Percentiles rank a stretch among this genome's conserved stretches.
phyloP scores from a whole-genome alignment of 1,284 basidiomycete species.

The Clitocybe nebularis region DNA sequence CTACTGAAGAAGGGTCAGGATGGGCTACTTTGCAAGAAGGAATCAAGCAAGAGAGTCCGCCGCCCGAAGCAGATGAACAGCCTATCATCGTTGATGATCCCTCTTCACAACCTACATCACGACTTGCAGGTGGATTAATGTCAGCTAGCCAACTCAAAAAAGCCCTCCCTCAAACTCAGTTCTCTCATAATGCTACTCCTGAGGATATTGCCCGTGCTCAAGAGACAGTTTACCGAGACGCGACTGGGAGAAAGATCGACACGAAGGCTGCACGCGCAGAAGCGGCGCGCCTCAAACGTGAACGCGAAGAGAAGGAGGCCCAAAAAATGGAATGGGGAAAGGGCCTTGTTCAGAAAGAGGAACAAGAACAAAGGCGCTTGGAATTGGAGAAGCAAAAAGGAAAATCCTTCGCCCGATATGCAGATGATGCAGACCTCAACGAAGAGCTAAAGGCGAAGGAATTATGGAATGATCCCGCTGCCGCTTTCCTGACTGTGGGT shows the following conservation, averaged over 20 bases:
- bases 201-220: constrained; percentile 65
- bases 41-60: constrained; percentile 44
- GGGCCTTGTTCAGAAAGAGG: constrained; percentile 84
- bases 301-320: constrained; percentile 79
- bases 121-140: constrained; percentile 77
- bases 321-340: constrained; percentile 97
- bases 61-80: constrained; percentile 63
- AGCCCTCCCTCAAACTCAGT: constrained; percentile 42
- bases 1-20: constrained; percentile 49
- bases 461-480: constrained; percentile 94
- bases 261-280: constrained; percentile 81
- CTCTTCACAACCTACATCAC: constrained; percentile 35
- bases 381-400: constrained; percentile 68
- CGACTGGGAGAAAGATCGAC: constrained; percentile 85
- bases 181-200: constrained; percentile 38
- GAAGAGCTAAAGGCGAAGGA: constrained; percentile 75
- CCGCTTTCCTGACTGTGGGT: constrained; percentile 84
- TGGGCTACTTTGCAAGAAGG: constrained; percentile 57
- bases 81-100: constrained; percentile 55
- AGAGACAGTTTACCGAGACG: constrained; percentile 94
- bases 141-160: constrained; percentile 62
- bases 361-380: constrained; percentile 58
- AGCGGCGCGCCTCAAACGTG: constrained; percentile 72
- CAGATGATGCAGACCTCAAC: constrained; percentile 85
- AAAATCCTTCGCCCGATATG: constrained; percentile 72